Evolutionary conservation across 106 monocot genomes (phyloP).

Genomic region (Allium cepa): DNA sequence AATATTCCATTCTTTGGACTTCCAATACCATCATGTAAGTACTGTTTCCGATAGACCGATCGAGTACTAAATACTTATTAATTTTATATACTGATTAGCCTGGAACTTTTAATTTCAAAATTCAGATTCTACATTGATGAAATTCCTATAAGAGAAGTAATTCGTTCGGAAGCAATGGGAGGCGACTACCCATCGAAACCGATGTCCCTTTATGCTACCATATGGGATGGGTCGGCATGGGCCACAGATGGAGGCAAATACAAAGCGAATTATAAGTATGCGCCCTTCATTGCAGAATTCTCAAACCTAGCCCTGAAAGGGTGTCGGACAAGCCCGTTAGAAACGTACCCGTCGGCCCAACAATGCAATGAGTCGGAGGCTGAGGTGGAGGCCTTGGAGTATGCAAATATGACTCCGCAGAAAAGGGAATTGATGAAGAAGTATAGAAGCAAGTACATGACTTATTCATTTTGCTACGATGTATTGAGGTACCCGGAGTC

Average conservation of each 20-base stretch:
- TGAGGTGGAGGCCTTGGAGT: conserved; percentile 18
- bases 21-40: conserved; percentile 43
- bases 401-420: conserved; percentile 19
- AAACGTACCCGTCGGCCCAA: conserved; percentile 13
- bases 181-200: conserved; percentile 53
- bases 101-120: background rate
- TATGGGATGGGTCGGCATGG: conserved; percentile 54
- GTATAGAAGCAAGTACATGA: conserved; percentile 44
- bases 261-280: conserved; percentile 48
- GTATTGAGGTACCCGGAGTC: conserved; percentile 29
- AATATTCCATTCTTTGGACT: conserved; percentile 74
- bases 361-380: conserved; percentile 26
- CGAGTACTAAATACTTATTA: background rate
- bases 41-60: background rate
- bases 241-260: conserved; percentile 46
- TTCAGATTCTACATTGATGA: conserved; percentile 50
- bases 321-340: conserved; percentile 40
- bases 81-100: too few relatives aligned
- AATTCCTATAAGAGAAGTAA: conserved; percentile 36
- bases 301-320: conserved; percentile 40
- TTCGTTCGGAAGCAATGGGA: conserved; percentile 18
- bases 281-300: conserved; percentile 44
- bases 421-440: conserved; percentile 31
- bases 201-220: conserved; percentile 49
- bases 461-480: conserved; percentile 54